Evolutionary conservation across 139 green algal genomes (phyloP).

Genomic region (Micromonas pusilla): DNA sequence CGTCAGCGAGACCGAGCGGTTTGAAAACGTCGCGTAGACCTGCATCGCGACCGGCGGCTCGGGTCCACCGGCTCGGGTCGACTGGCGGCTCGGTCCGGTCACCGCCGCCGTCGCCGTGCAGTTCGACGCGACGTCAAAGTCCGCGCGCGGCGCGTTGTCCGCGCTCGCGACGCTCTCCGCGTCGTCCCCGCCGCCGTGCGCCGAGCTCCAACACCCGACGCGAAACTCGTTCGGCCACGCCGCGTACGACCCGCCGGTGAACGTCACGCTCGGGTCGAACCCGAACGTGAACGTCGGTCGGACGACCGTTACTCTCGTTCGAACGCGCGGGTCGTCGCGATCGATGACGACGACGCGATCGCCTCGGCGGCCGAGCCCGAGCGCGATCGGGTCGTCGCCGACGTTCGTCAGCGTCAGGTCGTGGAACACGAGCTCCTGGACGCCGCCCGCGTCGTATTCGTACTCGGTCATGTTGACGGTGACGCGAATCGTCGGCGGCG

Average conservation of each 20-base stretch:
- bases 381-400: no score
- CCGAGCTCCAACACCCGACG: not conserved
- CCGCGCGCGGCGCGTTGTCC: not conserved
- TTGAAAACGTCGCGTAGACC: no score
- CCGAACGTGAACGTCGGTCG: no score
- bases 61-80: no score
- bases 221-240: not conserved
- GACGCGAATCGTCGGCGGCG: no score
- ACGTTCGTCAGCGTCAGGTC: not conserved
- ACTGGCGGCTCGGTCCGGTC: no score
- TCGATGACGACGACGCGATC: not conserved
- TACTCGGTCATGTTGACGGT: not conserved
- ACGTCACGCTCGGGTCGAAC: not conserved
- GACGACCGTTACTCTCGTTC: not conserved
- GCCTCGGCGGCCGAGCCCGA: not conserved
- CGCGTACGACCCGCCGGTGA: not conserved
- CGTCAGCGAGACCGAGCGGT: not conserved
- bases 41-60: no score
- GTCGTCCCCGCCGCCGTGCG: not conserved
- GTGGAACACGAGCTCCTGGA: not conserved
- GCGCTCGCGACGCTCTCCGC: not conserved
- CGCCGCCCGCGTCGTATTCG: not conserved
- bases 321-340: not conserved
- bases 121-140: not conserved
- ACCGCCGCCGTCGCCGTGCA: no score